phyloP scores from a whole-genome alignment of 148 eudicot species.

The Rhododendron mucronatum region DNA sequence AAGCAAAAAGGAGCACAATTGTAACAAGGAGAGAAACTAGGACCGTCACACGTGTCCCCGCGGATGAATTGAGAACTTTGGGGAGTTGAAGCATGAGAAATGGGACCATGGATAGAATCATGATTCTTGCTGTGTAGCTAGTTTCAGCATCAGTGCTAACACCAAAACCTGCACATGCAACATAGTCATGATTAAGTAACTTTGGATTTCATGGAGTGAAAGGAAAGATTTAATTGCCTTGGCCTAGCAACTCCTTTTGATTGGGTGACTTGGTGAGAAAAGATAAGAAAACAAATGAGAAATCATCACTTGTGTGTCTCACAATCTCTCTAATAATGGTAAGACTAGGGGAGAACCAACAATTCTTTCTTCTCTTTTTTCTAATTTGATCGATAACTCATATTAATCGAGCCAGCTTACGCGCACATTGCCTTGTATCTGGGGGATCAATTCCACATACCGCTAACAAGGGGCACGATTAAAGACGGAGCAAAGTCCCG shows the following conservation, averaged over 20 bases:
- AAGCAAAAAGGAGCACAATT: constrained; percentile 16
- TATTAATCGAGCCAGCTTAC: not conserved
- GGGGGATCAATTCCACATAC: not conserved
- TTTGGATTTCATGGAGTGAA: not conserved
- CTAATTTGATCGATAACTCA: no score
- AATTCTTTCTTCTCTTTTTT: no score
- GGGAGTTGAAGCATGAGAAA: constrained; percentile 22
- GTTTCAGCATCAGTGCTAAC: constrained; percentile 33
- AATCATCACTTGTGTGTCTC: no score
- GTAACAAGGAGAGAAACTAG: constrained; percentile 26
- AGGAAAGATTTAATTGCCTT: not conserved
- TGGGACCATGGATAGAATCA: constrained; percentile 20
- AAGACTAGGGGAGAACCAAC: no score
- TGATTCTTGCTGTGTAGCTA: constrained; percentile 32
- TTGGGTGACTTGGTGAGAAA: not conserved
- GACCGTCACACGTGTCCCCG: constrained; percentile 14
- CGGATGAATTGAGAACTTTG: constrained; percentile 10
- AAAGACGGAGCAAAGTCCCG: no score
- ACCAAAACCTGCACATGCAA: constrained; percentile 18
- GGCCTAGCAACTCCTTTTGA: not conserved
- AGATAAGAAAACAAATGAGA: not conserved
- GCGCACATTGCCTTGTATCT: not conserved
- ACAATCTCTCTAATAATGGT: no score
- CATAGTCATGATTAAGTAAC: not conserved
- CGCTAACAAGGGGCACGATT: not conserved